Evolutionary conservation across 768 basidiomycete genomes (phyloP).

Genomic region (Agaricus subrufescens): DNA sequence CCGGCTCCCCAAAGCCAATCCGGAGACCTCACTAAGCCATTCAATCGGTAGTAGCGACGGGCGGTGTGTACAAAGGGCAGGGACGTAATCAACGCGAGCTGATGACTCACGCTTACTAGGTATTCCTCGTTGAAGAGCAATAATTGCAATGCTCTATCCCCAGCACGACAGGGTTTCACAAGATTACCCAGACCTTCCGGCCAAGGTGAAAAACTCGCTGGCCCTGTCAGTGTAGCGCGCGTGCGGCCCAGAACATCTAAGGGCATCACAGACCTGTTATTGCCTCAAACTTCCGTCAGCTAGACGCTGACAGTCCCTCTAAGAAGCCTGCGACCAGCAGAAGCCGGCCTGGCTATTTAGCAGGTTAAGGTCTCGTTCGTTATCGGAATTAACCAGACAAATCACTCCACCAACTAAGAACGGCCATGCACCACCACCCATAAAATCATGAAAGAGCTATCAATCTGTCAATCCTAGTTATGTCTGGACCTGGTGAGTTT

Average conservation of each 20-base stretch:
- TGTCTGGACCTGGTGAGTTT: constrained; percentile 81
- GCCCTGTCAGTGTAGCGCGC: constrained; percentile 87
- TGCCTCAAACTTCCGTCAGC: constrained; percentile 84
- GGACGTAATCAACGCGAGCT: constrained; percentile 88
- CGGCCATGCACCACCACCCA: constrained; percentile 88
- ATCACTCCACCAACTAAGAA: constrained; percentile 92
- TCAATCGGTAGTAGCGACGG: constrained; percentile 90
- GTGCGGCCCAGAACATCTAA: constrained; percentile 89
- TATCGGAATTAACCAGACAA: constrained; percentile 97
- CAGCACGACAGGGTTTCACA: constrained; percentile 15
- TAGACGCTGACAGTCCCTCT: constrained; percentile 80
- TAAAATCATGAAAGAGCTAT: constrained; percentile 83
- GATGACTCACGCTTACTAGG: constrained; percentile 87
- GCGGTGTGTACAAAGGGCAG: constrained; percentile 90
- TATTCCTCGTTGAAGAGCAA: constrained; percentile 90
- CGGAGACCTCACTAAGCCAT: constrained; percentile 86
- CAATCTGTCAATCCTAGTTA: constrained; percentile 76
- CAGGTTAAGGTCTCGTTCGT: constrained; percentile 92
- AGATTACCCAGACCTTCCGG: constrained; percentile 10
- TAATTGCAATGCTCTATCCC: constrained; percentile 28
- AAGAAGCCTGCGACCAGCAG: constrained; percentile 76
- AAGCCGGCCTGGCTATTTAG: constrained; percentile 83
- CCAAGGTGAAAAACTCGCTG: constrained; percentile 75
- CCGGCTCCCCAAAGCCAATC: constrained; percentile 67
- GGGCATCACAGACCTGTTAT: constrained; percentile 91